These are phyloP conservation scores for Kwoniella botswanensis DNA, from an alignment of 768 basidiomycete genomes.

Conservation along the genomic window DNA sequence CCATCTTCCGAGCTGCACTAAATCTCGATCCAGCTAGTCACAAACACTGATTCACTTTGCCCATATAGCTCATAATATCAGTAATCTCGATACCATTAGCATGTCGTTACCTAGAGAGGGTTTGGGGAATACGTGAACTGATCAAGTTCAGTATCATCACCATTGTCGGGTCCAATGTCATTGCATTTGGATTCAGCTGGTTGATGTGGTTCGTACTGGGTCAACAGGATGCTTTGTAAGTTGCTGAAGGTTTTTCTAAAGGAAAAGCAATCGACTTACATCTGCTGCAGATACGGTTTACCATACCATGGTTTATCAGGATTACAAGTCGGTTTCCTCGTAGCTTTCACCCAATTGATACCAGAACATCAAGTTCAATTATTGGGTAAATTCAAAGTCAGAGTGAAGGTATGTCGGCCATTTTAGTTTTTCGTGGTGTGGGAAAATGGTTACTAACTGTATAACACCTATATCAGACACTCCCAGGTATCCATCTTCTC, in stretches of 20 bases:
- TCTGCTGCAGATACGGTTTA: slow-evolving; percentile 74
- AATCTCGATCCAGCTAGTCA: no score
- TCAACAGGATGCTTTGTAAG: slow-evolving; percentile 64
- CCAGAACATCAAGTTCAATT: slow-evolving; percentile 98
- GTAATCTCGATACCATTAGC: slow-evolving; percentile 78
- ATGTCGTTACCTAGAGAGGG: slow-evolving; percentile 85
- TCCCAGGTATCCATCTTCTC: slow-evolving; percentile 94
- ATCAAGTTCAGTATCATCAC: slow-evolving; percentile 82
- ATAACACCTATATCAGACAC: slow-evolving; percentile 62
- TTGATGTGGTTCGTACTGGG: slow-evolving; percentile 70
- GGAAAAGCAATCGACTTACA: neutral
- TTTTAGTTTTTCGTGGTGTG: neutral
- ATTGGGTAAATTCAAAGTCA: slow-evolving; percentile 67
- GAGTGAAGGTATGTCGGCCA: slow-evolving; percentile 76
- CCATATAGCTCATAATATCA: slow-evolving; percentile 72
- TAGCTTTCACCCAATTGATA: slow-evolving; percentile 96
- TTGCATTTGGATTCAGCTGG: slow-evolving; percentile 86
- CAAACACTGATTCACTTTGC: neutral
- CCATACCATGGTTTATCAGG: slow-evolving; percentile 92
- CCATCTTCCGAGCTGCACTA: no score
- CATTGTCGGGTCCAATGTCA: slow-evolving; percentile 80
- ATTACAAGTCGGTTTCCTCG: slow-evolving; percentile 82
- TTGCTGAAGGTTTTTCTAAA: neutral
- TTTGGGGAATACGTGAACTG: slow-evolving; percentile 89
- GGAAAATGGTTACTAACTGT: no score